Evolutionary conservation across 805 yeast species (phyloP).

Genomic region (Saccharomycopsis fodiens): DNA sequence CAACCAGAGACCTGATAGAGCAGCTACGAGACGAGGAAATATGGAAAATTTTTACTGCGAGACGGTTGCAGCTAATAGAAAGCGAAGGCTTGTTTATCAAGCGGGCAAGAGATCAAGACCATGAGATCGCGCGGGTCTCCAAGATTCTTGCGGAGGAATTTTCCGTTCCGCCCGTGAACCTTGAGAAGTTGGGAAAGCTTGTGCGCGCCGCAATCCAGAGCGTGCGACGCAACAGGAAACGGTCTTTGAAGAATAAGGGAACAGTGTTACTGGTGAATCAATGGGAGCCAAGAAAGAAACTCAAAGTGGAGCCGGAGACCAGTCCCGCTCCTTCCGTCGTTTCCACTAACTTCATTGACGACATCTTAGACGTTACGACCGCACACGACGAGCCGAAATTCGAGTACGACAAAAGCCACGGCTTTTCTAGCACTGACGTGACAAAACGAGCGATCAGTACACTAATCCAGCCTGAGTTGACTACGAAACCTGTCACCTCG

Average conservation of each 20-base stretch:
- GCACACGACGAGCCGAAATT: background rate
- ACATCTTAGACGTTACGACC: slow-evolving; percentile 9
- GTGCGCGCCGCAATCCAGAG: slow-evolving; percentile 93
- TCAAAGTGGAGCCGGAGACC: background rate
- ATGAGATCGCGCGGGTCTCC: slow-evolving; percentile 72
- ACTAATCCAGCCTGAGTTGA: slow-evolving; percentile 10
- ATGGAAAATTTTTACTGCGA: slow-evolving; percentile 89
- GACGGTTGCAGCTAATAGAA: slow-evolving; percentile 80
- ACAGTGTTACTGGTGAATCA: background rate
- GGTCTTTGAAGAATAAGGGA: slow-evolving; percentile 38
- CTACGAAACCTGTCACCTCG: background rate
- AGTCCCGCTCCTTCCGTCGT: background rate
- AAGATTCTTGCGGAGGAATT: slow-evolving; percentile 70
- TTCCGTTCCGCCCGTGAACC: slow-evolving; percentile 49
- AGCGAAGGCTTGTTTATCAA: slow-evolving; percentile 46
- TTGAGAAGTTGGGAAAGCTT: slow-evolving; percentile 75
- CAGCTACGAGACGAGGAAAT: slow-evolving; percentile 66
- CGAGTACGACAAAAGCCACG: slow-evolving; percentile 7
- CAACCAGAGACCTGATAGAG: slow-evolving; percentile 44
- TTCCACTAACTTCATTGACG: slow-evolving; percentile 8
- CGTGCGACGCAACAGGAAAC: slow-evolving; percentile 77
- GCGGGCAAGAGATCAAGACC: slow-evolving; percentile 92
- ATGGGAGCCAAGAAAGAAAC: slow-evolving; percentile 1
- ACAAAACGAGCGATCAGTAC: slow-evolving; percentile 11
- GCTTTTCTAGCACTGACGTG: slow-evolving; percentile 3